Conservation (phyloP, 805 yeast species). For the Yarrowia deformans region DNA sequence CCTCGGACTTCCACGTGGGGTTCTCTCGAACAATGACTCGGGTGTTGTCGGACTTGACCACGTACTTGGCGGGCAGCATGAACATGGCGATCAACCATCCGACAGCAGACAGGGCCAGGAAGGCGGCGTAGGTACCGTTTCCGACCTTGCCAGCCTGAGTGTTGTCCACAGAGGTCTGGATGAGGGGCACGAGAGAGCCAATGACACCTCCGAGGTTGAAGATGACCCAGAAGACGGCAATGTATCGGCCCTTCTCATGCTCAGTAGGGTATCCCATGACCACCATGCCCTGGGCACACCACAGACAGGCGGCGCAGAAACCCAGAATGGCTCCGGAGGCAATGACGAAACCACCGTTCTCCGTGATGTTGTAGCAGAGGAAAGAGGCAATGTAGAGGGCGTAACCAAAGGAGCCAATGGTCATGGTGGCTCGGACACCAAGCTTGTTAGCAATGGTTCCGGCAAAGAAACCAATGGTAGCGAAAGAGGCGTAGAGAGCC, state of each 20-base stretch:
- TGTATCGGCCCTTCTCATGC: conserved; percentile 59
- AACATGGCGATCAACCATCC: conserved; percentile 58
- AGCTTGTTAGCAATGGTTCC: conserved; percentile 62
- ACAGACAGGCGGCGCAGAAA: conserved; percentile 60
- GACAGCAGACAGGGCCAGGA: conserved; percentile 58
- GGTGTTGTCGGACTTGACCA: conserved; percentile 59
- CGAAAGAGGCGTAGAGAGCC: conserved; percentile 63
- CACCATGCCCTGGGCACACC: conserved; percentile 68
- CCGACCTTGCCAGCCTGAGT: conserved; percentile 50
- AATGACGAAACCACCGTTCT: conserved; percentile 60
- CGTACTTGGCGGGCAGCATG: conserved; percentile 60
- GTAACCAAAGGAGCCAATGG: conserved; percentile 59
- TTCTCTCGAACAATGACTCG: conserved; percentile 56
- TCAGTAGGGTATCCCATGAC: conserved; percentile 67
- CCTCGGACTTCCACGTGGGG: conserved; percentile 58
- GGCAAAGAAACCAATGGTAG: conserved; percentile 63
- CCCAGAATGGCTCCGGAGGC: conserved; percentile 67
- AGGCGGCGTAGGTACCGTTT: conserved; percentile 63
- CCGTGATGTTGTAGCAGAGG: conserved; percentile 55
- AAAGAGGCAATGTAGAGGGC: conserved; percentile 57
- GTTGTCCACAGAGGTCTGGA: conserved; percentile 54
- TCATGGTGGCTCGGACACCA: conserved; percentile 55
- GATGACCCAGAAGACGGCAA: conserved; percentile 66
- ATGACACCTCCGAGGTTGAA: conserved; percentile 69
- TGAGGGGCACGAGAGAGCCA: conserved; percentile 66